A percentile compares a stretch with the other conserved stretches of the same genome.
phyloP scores from a whole-genome alignment of 1,284 basidiomycete genomes.

The Rhodotorula sp. region DNA sequence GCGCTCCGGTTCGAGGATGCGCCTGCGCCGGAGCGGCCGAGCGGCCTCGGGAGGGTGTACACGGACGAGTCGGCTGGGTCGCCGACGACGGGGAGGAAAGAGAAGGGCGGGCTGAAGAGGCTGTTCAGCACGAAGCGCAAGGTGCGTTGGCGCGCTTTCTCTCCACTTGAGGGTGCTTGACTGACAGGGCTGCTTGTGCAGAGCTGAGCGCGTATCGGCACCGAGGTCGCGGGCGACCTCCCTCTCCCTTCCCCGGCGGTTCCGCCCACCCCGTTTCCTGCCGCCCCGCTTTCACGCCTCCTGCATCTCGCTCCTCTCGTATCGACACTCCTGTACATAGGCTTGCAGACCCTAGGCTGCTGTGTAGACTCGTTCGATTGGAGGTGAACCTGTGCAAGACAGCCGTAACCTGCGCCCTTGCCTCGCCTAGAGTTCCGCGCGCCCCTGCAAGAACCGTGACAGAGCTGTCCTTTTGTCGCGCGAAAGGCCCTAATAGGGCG shows the following conservation, averaged over 20 bases:
- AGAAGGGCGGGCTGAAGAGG: constrained; percentile 27
- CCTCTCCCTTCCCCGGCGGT: neutral
- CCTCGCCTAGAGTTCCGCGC: too few relatives aligned
- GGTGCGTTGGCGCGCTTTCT: constrained; percentile 23
- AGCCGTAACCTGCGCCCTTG: too few relatives aligned
- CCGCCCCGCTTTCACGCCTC: too few relatives aligned
- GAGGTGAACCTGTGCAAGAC: too few relatives aligned
- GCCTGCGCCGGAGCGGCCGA: neutral
- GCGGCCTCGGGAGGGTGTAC: constrained; percentile 1
- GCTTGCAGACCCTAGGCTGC: too few relatives aligned
- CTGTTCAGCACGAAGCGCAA: constrained; percentile 44
- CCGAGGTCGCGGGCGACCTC: constrained; percentile 6
- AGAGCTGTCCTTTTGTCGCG: too few relatives aligned
- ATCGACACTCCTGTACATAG: too few relatives aligned
- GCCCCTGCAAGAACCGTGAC: too few relatives aligned
- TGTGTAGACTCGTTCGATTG: too few relatives aligned
- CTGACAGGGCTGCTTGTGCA: neutral
- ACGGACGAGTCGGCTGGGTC: constrained; percentile 7
- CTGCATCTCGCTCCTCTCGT: too few relatives aligned
- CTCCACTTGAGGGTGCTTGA: too few relatives aligned
- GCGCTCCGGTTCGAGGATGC: constrained; percentile 27
- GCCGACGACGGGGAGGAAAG: constrained; percentile 8
- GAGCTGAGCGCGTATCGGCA: neutral
- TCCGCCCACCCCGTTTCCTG: too few relatives aligned
- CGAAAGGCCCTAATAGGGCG: neutral